Evolutionary conservation across 2,329 filamentous ascomycete genomes (phyloP).

Genomic region (Aspergillus puulaauensis): DNA sequence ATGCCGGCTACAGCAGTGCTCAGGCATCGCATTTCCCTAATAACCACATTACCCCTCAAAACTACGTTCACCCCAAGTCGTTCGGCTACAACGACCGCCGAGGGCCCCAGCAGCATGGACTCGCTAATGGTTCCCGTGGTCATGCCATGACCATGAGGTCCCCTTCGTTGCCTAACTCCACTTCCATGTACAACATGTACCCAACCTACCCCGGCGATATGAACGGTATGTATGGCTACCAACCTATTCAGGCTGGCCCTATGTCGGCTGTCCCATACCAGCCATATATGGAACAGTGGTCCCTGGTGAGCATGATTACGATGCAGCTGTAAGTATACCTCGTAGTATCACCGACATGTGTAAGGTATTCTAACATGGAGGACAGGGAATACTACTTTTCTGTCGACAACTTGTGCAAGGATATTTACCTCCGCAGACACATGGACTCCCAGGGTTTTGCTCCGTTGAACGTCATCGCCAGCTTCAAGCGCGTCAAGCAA

Average conservation of each 20-base stretch:
- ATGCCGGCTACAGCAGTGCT: conserved; percentile 33
- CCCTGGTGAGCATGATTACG: conserved; percentile 58
- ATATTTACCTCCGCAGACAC: conserved; percentile 79
- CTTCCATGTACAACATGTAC: conserved; percentile 50
- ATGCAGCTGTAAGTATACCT: conserved; percentile 56
- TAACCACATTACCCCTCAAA: conserved; percentile 39
- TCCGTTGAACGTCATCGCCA: conserved; percentile 71
- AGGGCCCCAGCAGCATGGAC: conserved; percentile 38
- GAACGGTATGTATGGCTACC: conserved; percentile 58
- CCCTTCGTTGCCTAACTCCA: conserved; percentile 60
- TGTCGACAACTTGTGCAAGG: conserved; percentile 90
- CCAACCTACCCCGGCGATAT: conserved; percentile 43
- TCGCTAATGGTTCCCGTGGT: conserved; percentile 41
- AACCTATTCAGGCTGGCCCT: conserved; percentile 50
- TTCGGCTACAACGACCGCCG: conserved; percentile 44
- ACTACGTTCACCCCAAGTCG: conserved; percentile 41
- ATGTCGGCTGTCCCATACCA: conserved; percentile 52
- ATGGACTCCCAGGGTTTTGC: conserved; percentile 98
- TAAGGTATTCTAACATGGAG: conserved; percentile 30
- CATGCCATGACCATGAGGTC: conserved; percentile 57
- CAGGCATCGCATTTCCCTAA: conserved; percentile 42
- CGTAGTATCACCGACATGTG: background rate
- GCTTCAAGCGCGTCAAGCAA: conserved; percentile 81
- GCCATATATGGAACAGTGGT: conserved; percentile 58
- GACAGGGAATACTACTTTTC: conserved; percentile 94